Conservation (phyloP, 805 yeast genomes). For the Hanseniaspora valbyensis region DNA sequence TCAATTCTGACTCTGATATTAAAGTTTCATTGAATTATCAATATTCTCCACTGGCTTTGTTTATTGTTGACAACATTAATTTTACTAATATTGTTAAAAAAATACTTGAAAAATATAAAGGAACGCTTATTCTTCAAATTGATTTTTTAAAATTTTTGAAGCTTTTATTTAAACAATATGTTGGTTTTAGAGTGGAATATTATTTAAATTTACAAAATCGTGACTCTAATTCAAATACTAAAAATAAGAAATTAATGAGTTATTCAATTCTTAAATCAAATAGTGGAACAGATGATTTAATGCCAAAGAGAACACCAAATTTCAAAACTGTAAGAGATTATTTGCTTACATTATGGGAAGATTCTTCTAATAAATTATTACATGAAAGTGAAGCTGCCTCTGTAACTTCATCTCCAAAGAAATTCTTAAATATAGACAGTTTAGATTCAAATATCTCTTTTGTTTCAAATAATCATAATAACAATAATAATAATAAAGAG, state of each 20-base stretch:
- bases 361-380: constrained; percentile 16
- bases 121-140: constrained; percentile 28
- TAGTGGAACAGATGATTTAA: not conserved
- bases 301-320: constrained; percentile 7
- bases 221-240: not conserved
- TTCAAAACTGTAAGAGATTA: constrained; percentile 9
- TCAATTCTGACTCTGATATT: not conserved
- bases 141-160: constrained; percentile 28
- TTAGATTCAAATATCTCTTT: constrained; percentile 5
- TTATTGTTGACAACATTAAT: constrained; percentile 14
- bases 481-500: not conserved
- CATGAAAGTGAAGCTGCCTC: too few relatives aligned
- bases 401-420: constrained; percentile 24
- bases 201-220: constrained; percentile 8
- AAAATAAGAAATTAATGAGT: not conserved
- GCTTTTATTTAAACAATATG: constrained; percentile 22
- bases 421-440: constrained; percentile 15
- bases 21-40: not conserved
- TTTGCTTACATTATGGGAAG: constrained; percentile 12
- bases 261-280: not conserved
- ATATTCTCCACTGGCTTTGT: constrained; percentile 7
- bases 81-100: constrained; percentile 11
- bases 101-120: constrained; percentile 25
- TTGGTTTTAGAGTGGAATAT: constrained; percentile 16
- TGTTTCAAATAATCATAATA: not conserved